A percentile compares a stretch with the other conserved stretches of the same genome.
These are phyloP conservation scores for Ophiocordyceps sinensis DNA, from an alignment of 2,329 filamentous ascomycete species.

Conservation along the genomic window DNA sequence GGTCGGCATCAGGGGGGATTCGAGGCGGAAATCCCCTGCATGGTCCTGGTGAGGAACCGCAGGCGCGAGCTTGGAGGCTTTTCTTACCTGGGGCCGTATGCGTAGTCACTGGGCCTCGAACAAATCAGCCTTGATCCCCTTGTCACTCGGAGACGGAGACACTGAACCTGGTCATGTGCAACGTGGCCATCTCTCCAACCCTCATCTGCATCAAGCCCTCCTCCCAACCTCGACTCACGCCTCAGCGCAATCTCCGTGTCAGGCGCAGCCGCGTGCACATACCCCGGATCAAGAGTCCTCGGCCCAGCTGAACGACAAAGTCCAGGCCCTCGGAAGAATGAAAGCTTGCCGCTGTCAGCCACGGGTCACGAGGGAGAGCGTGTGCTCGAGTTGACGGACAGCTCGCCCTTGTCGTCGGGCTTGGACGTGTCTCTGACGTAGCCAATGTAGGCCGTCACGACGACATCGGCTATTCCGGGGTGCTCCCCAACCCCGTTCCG, in stretches of 20 bases:
- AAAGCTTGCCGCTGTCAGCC: neutral
- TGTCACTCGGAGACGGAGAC: neutral
- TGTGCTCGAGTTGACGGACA: neutral
- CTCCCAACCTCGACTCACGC: neutral
- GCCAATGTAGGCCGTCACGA: neutral
- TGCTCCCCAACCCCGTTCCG: too few relatives aligned
- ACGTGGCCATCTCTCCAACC: neutral
- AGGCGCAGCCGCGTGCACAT: neutral
- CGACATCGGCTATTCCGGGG: too few relatives aligned
- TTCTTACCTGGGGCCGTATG: neutral
- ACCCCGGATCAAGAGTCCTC: neutral
- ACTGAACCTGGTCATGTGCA: neutral
- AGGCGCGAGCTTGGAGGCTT: too few relatives aligned
- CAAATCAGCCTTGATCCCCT: neutral
- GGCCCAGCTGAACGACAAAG: neutral
- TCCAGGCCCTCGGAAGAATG: neutral
- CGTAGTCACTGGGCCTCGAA: neutral
- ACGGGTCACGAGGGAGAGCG: neutral
- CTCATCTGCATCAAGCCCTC: neutral
- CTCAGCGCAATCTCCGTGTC: neutral
- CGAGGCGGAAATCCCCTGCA: neutral
- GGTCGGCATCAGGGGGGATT: neutral
- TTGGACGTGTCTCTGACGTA: neutral
- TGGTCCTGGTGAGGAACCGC: neutral
- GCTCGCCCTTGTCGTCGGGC: neutral